Evolutionary conservation across 768 basidiomycete species (phyloP), one percentile per base, ranked within the genome.

Genomic region (Mrakia hoshinonis): DNA sequence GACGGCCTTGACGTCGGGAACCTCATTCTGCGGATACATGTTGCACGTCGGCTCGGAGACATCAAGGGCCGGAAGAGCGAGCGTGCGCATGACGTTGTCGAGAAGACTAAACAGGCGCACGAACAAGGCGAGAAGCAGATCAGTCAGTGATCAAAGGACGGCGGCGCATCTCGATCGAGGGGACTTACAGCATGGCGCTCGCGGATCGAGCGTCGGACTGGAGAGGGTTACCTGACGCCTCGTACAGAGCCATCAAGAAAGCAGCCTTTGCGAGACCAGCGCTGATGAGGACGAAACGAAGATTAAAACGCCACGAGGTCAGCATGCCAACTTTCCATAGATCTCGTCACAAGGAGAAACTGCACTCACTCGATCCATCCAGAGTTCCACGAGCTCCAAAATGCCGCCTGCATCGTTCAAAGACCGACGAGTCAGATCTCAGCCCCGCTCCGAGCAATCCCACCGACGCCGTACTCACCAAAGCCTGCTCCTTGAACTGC

Each of bases 251-350:
- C 55, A 62, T 52, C 15, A 67, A 39, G 46, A 67, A 72, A 26
- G 70, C 70, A 9, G 70, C 70, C 31, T 72, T 72, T n/a, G 70
- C 70, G 4, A 72, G 47, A 18, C 64, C 70, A 55, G 54, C 70
- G 15, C 68, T 69, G 34, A 54, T 31, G n/a, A n/a, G n/a, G n/a
- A n/a, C n/a, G n/a, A 13, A n/a, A 36, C 4, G 43, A 18, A 22
- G 52, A 24, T 34, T 18, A 43, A 1, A 5, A 68, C 5, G 47
- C 13, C 1, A 11, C 36, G 3, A 7, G 10, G 29, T 47, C 20
- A 61, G 29, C 26, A 22, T 12, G 29, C n/a, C 65, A 15, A 43
- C 24, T 36, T 38, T 43, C 20, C 24, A 31, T 36, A 7, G 39
- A 1, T 20, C 7, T 43, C 65, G 20, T 62, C 24, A 39, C 26